Evolutionary conservation across 192 early-diverging fungal species (phyloP), one percentile per base, ranked within the genome.

Genomic region (Entrophospora sp.): DNA sequence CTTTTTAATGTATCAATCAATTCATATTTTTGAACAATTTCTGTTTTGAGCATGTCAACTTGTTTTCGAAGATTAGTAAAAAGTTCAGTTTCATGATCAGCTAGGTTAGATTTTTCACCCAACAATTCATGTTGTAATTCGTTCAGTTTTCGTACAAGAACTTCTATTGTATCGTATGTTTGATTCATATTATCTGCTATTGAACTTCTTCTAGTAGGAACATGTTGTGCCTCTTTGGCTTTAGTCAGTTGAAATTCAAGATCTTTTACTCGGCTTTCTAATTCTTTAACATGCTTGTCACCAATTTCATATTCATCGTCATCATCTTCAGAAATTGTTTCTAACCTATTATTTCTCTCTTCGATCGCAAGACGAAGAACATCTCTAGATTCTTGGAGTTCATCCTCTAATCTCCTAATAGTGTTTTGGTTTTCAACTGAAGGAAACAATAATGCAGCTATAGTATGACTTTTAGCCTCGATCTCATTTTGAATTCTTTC

Each of bases 401-500:
- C 49, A 22, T 66, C 48, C 18, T 66, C 49, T 9, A 66, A 32
- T 52, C 45, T 36, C 2, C 51, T 49, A 43, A 66, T 66, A 31
- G 13, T 24, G 12, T 66, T 30, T 30, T 66, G 64, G 42, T 55
- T 18, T 32, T 66, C 64, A 36, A 66, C 8, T 40, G 64, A 38
- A 55, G 64, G 49, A 5, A 55, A 37, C 16, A 66, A 55, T 32
- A 66, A 28, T 9, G 64, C 35, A 36, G 64, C 64, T 20, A 66
- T 66, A 32, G 51, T 66, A 38, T 66, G 64, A 53, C 64, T 66
- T 43, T 66, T 66, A 8, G 64, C 32, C 55, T 66, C 64, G n/a
- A 66, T 53, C 27, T 55, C 48, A 43, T 16, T 16, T 43, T 66
- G 64, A 36, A 66, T 36, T 55, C 55, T 66, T 14, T 66, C 64